Base-by-base conservation (phyloP, 2,329 filamentous ascomycete genomes). In the Alternaria incomplexa region DNA sequence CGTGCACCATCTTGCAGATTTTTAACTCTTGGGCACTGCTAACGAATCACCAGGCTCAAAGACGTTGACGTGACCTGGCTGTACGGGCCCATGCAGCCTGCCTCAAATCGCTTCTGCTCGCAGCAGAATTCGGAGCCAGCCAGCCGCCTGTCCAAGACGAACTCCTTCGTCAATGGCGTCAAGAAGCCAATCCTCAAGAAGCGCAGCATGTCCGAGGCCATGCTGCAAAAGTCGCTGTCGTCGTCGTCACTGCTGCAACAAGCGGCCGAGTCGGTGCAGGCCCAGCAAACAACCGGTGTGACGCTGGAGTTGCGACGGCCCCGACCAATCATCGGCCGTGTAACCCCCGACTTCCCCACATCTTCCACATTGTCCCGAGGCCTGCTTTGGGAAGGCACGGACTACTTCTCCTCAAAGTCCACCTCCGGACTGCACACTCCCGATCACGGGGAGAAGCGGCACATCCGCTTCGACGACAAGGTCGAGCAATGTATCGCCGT, bases 61-160 rank as follows among this genome's bases (percentile, higher is more conserved):
- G 96, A 98, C 73, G 96, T 92, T 78, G 95, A 99, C 80, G 93
- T 97, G 30, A 97, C 95, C 48, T 99, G 95, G 96, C 85, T 99
- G 1, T 99, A 98, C 75, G 96, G 96, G 0, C 96, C 96, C 12
- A 81, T 97, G 52, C 95, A 97, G 78, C 91, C 90, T 1, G 90
- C 90, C 22, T 83, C 85, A 5, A 87, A 85, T 58, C 87, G 85
- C 64, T 84, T 72, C 74, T 83, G 88, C 61, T 80, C 80, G 12
- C 79, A 83, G 56, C 79, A 82, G 54, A 76, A 78, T 43, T 84
- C 84, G 12, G 85, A 87, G 48, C 82, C 85, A 22, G 81, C 81
- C 23, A 88, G 85, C 68, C 82, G 82, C 13, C 76, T 90, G 6
- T 89, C 87, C 13, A 88, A 88, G 56, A 86, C 83, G 43, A 87